Evolutionary conservation across 352 stramenopile species (phyloP).

Genomic region (Phytophthora idaei): DNA sequence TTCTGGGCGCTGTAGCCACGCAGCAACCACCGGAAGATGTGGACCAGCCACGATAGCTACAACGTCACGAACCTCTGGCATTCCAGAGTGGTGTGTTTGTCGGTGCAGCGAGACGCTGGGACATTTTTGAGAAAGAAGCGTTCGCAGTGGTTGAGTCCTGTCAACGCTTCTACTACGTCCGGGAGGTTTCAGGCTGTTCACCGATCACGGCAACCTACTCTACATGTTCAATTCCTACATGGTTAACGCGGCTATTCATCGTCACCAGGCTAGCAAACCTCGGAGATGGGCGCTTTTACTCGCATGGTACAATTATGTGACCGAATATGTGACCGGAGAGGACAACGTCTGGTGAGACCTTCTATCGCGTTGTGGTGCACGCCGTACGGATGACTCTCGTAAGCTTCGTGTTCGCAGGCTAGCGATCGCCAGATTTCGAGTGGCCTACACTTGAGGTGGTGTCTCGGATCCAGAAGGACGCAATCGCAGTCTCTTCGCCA

Average conservation of each 20-base stretch:
- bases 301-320: background rate
- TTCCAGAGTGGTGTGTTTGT: constrained; percentile 15
- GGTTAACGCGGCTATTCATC: background rate
- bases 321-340: background rate
- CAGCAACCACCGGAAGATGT: background rate
- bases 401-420: background rate
- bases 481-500: background rate
- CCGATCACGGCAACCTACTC: constrained; percentile 20
- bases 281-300: constrained; percentile 1
- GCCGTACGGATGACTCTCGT: background rate
- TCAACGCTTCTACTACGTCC: constrained; percentile 3
- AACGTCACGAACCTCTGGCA: background rate
- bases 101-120: constrained; percentile 3
- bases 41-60: too few species aligned
- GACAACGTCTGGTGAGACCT: background rate
- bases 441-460: background rate
- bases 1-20: background rate
- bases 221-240: constrained; percentile 17
- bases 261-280: constrained; percentile 3
- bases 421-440: background rate
- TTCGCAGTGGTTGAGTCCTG: constrained; percentile 6
- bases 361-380: background rate
- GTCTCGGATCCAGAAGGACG: background rate
- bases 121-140: constrained; percentile 17
- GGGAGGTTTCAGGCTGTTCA: constrained; percentile 15